Percentiles rank a stretch among this genome's conserved stretches.
These are phyloP conservation scores for Corylus americana DNA, from an alignment of 306 rosid genomes.

Conservation along the genomic window DNA sequence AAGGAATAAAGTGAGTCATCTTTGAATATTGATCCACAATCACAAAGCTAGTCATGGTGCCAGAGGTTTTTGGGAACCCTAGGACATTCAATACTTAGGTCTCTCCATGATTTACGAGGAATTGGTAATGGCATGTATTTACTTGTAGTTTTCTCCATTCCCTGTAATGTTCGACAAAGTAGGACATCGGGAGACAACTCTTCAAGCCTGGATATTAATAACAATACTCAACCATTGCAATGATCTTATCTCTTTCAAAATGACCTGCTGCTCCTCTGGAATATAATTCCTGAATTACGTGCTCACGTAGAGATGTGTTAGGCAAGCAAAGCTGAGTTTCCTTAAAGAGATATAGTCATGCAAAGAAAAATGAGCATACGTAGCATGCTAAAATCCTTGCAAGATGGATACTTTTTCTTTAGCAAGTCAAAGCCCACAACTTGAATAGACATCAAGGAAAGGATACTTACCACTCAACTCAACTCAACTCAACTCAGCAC, in stretches of 20 bases:
- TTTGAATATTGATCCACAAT: background rate
- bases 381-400: background rate
- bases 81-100: constrained; percentile 1
- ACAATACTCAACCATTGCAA: background rate
- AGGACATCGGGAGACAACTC: background rate
- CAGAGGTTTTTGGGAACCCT: background rate
- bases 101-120: background rate
- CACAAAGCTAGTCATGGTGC: background rate
- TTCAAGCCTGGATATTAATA: background rate
- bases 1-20: constrained; percentile 12
- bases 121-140: background rate
- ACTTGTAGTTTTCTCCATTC: background rate
- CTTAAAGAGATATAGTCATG: background rate
- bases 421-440: background rate
- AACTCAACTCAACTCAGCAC: background rate
- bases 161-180: background rate
- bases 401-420: background rate
- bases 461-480: background rate
- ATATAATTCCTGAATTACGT: background rate
- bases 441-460: background rate
- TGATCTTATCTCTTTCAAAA: background rate
- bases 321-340: background rate
- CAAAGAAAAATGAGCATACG: background rate
- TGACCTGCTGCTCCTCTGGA: background rate
- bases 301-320: background rate